Evolutionary conservation across 768 basidiomycete genomes (phyloP).

Genomic region (Suillus subalutaceus): DNA sequence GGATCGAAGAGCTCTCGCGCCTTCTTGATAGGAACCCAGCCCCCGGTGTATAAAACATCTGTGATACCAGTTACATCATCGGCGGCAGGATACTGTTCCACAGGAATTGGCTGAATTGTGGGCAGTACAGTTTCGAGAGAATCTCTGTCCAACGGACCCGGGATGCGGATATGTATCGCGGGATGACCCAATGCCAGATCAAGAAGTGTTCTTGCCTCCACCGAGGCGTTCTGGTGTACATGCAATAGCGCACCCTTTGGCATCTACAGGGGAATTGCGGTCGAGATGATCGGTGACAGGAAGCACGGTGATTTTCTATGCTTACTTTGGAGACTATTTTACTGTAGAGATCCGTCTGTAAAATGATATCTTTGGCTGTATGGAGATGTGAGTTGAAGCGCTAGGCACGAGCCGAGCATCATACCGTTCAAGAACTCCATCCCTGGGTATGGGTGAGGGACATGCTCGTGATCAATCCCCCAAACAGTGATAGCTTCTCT

Average conservation of each 20-base stretch:
- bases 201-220: slow-evolving; percentile 39
- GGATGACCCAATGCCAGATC: slow-evolving; percentile 40
- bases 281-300: not conserved
- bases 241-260: slow-evolving; percentile 54
- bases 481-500: slow-evolving; percentile 59
- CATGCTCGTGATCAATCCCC: slow-evolving; percentile 49
- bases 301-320: not conserved
- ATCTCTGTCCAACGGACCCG: slow-evolving; percentile 22
- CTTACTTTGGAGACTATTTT: slow-evolving; percentile 40
- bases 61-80: slow-evolving; percentile 28
- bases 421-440: slow-evolving; percentile 76
- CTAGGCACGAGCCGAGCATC: not conserved
- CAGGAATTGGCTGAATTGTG: slow-evolving; percentile 38
- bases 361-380: slow-evolving; percentile 36
- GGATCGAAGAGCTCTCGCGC: slow-evolving; percentile 39
- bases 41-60: slow-evolving; percentile 29
- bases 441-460: slow-evolving; percentile 70
- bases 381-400: not conserved
- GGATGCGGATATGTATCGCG: slow-evolving; percentile 40
- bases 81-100: slow-evolving; percentile 18
- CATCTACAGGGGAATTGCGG: slow-evolving; percentile 34
- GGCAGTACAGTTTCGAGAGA: slow-evolving; percentile 34
- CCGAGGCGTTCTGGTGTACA: slow-evolving; percentile 46
- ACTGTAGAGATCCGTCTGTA: slow-evolving; percentile 41
- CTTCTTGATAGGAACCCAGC: slow-evolving; percentile 39